Percentiles rank a stretch among this genome's conserved stretches.
Evolutionary conservation across 75 land plant species (phyloP).

Genomic region (Pinus taeda): DNA sequence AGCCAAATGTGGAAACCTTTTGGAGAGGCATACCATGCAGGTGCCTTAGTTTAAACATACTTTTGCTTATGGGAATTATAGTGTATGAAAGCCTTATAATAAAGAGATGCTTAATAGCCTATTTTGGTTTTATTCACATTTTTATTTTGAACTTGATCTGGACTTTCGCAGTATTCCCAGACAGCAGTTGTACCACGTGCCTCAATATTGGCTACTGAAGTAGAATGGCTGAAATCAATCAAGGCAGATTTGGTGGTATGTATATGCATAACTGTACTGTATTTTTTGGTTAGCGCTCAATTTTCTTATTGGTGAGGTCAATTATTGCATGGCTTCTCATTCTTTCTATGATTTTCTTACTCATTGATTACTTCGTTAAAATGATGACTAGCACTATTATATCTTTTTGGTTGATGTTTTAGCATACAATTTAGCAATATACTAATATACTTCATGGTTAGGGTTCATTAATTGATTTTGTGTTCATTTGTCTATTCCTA

Average conservation of each 20-base stretch:
- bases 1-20: no score
- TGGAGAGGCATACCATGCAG: no score
- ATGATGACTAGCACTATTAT: background rate
- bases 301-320: background rate
- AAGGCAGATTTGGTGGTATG: conserved; percentile 96
- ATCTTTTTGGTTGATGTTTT: no score
- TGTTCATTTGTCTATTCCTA: background rate
- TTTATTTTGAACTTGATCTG: background rate
- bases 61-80: background rate
- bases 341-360: background rate
- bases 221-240: conserved; percentile 87
- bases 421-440: no score
- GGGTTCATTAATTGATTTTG: background rate
- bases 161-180: conserved; percentile 58
- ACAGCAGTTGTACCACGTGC: conserved; percentile 94
- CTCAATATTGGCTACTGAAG: conserved; percentile 80
- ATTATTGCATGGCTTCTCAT: background rate
- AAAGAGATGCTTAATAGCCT: background rate
- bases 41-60: no score
- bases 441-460: background rate
- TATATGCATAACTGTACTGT: background rate
- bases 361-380: background rate
- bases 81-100: background rate
- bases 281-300: background rate
- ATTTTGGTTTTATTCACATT: background rate